Base-by-base conservation (phyloP, 768 basidiomycete genomes). In the Cantharellus cinnabarinus region DNA sequence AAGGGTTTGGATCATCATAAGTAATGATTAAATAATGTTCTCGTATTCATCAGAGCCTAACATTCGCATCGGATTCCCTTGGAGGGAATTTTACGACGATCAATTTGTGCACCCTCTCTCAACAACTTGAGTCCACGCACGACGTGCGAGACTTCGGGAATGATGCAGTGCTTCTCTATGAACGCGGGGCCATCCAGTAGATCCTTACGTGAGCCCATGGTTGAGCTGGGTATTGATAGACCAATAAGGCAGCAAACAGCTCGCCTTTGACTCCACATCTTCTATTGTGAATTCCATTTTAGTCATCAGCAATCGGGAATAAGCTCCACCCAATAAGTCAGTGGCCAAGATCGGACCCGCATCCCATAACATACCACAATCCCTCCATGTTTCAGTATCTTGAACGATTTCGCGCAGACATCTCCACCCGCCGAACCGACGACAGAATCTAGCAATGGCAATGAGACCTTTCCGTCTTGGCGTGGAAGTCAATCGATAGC, bases 121-220 rank as follows among this genome's bases (percentile, higher is more conserved):
- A 89, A 71, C 53, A 82, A 69, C 62, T 79, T 75, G 66, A 89
- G 72, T 2, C 84, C 84, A 50, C 79, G 72, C n/a, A 88, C 66
- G 37, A 87, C 76, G 62, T 79, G 75, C 4, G 83, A 82, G 1
- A 89, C 77, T 55, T 83, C 72, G 2, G 87, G 87, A 1, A 78
- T 71, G 60, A 91, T 81, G 52, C 71, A 73, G 62, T 88, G 80
- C 65, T 80, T 68, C 2, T 72, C 69, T 34, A 89, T 68, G 69
- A 91, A 89, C 10, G 70, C 68, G 0, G 85, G 85, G 20, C 85
- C 86, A 40, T 80, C 79, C 57, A 75, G 67, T 60, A 90, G 74
- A 69, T 90, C 87, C 58, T 78, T 74, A 63, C 75, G 78, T 4
- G 86, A 88, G 15, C 86, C 88, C 86, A 90, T 87, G 37, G 82